Conservation (phyloP, 495 filamentous ascomycete species). For the Aspergillus affinis region DNA sequence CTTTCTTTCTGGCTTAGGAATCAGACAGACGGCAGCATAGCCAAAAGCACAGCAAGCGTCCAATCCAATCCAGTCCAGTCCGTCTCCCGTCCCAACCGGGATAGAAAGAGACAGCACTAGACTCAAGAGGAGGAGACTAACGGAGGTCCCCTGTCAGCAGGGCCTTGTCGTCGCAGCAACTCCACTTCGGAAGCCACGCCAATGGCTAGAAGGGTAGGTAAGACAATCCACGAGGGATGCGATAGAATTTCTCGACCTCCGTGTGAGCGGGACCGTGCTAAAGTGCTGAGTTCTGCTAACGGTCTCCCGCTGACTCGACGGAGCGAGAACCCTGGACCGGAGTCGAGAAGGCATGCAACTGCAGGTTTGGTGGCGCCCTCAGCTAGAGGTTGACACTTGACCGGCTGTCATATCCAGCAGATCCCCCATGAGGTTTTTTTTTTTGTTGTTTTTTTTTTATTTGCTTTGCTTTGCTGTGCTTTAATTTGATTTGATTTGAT, state of each 20-base stretch:
- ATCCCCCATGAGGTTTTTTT: not conserved
- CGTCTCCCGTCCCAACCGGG: not conserved
- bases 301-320: not conserved
- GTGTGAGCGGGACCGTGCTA: not conserved
- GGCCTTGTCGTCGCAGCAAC: not conserved
- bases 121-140: not conserved
- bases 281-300: not conserved
- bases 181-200: not conserved
- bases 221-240: not conserved
- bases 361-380: too few relatives aligned
- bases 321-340: too few relatives aligned
- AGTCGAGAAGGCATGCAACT: not conserved
- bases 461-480: not conserved
- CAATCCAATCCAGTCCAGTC: not conserved
- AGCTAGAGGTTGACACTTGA: not conserved
- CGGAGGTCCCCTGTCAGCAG: not conserved
- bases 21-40: too few relatives aligned
- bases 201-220: not conserved
- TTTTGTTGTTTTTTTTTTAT: too few relatives aligned
- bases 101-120: not conserved
- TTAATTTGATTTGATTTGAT: too few relatives aligned
- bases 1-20: conserved; percentile 24
- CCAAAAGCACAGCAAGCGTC: too few relatives aligned
- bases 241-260: not conserved
- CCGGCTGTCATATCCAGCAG: not conserved